phyloP scores from a whole-genome alignment of 2,329 filamentous ascomycete genomes.

The Calycina marina region DNA sequence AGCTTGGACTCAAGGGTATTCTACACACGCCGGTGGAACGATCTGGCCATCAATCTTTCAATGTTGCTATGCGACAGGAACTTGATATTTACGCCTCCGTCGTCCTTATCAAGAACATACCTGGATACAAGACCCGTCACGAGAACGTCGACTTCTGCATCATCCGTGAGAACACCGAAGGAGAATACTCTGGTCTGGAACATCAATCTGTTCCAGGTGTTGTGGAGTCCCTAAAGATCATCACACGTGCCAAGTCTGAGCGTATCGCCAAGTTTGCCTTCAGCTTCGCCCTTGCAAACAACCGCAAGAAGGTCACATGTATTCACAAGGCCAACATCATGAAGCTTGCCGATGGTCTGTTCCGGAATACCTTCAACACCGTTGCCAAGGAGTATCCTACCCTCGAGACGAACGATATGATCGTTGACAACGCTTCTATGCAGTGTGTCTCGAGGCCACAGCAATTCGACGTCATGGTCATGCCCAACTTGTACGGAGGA shows the following conservation, averaged over 20 bases:
- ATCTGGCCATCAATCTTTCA: slow-evolving; percentile 98
- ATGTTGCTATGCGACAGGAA: slow-evolving; percentile 96
- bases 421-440: slow-evolving; percentile 99
- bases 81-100: slow-evolving; percentile 99
- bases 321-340: slow-evolving; percentile 99
- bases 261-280: slow-evolving; percentile 99
- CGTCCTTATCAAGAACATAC: slow-evolving; percentile 98
- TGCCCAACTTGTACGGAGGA: slow-evolving; percentile 98
- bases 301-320: slow-evolving; percentile 97
- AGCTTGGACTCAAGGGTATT: slow-evolving; percentile 97
- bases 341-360: slow-evolving; percentile 97
- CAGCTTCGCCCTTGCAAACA: slow-evolving; percentile 94
- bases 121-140: slow-evolving; percentile 94
- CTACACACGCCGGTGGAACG: slow-evolving; percentile 94
- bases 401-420: slow-evolving; percentile 96
- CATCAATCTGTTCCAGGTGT: slow-evolving; percentile 95
- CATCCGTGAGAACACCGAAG: slow-evolving; percentile 99
- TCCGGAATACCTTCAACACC: slow-evolving; percentile 93
- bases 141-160: slow-evolving; percentile 96
- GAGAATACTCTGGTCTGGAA: slow-evolving; percentile 97
- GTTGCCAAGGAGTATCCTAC: slow-evolving; percentile 91
- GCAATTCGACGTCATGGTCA: slow-evolving; percentile 99
- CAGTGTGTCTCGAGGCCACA: slow-evolving; percentile 92
- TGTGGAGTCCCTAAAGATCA: slow-evolving; percentile 99
- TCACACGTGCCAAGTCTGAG: slow-evolving; percentile 97